Evolutionary conservation across 2,329 filamentous ascomycete genomes (phyloP).

Genomic region (Colletotrichum australisinense): DNA sequence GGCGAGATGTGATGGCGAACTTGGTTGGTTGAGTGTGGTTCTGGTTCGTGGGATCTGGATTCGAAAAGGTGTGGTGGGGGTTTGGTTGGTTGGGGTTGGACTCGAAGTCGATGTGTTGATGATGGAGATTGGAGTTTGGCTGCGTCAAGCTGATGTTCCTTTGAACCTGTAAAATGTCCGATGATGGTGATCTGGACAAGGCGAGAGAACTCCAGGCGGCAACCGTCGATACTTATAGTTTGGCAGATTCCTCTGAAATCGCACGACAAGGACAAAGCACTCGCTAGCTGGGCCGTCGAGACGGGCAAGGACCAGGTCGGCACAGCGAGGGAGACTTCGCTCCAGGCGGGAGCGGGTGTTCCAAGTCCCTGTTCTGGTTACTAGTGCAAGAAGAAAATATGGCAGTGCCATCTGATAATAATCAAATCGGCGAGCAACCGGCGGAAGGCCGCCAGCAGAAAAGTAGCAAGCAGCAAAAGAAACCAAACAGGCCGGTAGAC

Average conservation of each 20-base stretch:
- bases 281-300: conserved; percentile 4
- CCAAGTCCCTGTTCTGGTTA: conserved; percentile 32
- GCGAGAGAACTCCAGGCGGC: conserved; percentile 18
- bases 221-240: conserved; percentile 35
- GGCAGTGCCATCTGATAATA: conserved; percentile 34
- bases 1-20: not conserved
- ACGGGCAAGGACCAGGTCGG: conserved; percentile 31
- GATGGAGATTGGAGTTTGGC: not conserved
- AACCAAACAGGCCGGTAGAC: conserved; percentile 21
- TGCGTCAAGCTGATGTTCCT: conserved; percentile 5
- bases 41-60: not conserved
- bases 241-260: conserved; percentile 21
- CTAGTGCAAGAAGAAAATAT: conserved; percentile 35
- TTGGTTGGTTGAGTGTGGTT: not conserved
- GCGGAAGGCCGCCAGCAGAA: conserved; percentile 31
- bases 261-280: conserved; percentile 32
- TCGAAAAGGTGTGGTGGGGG: not conserved
- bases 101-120: not conserved
- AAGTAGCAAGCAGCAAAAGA: conserved; percentile 23
- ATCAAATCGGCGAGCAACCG: conserved; percentile 28
- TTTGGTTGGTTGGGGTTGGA: not conserved
- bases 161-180: conserved; percentile 12
- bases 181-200: conserved; percentile 25
- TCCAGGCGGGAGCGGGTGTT: conserved; percentile 30
- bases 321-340: conserved; percentile 16